phyloP scores from a whole-genome alignment of 306 rosid genomes.

The Luffa aegyptiaca region DNA sequence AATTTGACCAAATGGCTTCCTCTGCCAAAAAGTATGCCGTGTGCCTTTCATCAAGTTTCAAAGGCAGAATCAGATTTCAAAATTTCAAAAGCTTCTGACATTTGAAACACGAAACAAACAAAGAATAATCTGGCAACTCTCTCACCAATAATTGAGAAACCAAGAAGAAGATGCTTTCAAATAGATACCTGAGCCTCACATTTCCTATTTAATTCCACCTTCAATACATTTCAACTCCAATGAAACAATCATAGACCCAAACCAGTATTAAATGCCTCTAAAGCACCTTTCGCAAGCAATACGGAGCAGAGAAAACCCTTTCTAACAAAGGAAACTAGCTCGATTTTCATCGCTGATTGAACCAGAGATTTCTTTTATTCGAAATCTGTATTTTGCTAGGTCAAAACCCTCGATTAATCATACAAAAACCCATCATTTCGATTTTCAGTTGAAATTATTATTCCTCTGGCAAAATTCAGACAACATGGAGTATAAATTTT shows the following conservation, averaged over 20 bases:
- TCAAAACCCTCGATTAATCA: conserved; percentile 2
- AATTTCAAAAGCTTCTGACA: neutral
- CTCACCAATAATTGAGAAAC: neutral
- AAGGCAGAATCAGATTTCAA: neutral
- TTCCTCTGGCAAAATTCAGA: neutral
- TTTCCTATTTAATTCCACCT: neutral
- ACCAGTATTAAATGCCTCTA: neutral
- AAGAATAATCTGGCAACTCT: neutral
- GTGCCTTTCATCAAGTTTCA: neutral
- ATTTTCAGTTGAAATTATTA: neutral
- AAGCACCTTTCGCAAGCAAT: neutral
- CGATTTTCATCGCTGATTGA: neutral
- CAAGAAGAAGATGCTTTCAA: neutral
- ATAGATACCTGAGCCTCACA: neutral
- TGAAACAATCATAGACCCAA: neutral
- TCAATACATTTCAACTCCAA: neutral
- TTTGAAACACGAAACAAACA: neutral
- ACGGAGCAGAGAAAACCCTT: neutral
- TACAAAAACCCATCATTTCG: neutral
- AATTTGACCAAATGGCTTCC: neutral
- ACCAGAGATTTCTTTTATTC: neutral
- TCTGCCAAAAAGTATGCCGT: neutral
- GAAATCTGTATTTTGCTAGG: neutral
- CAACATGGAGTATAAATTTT: neutral
- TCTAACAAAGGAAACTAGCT: neutral